Conservation (phyloP, 2,329 filamentous ascomycete genomes). For the Canariomyces notabilis region DNA sequence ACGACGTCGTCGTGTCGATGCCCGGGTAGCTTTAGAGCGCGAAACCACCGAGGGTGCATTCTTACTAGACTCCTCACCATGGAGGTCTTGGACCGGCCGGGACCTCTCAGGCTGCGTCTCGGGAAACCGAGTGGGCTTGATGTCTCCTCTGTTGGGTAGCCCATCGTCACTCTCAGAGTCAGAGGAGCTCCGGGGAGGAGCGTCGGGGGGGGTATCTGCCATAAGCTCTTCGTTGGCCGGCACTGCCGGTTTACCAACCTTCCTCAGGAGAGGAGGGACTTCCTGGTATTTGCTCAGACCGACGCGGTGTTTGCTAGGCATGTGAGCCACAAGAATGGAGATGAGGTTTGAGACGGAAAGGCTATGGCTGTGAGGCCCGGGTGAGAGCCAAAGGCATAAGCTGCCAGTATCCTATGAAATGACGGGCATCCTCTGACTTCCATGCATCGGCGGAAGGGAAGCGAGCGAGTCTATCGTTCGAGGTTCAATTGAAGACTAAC, state of each 20-base stretch:
- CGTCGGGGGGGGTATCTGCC: slow-evolving; percentile 5
- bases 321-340: not conserved
- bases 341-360: not conserved
- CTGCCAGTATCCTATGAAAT: no score
- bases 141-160: slow-evolving; percentile 6
- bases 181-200: slow-evolving; percentile 14
- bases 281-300: slow-evolving; percentile 11
- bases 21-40: not conserved
- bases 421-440: no score
- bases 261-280: slow-evolving; percentile 6
- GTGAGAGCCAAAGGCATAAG: not conserved
- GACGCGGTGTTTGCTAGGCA: slow-evolving; percentile 3
- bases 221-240: not conserved
- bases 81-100: not conserved
- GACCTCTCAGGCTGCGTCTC: not conserved
- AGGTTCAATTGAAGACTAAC: no score
- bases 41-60: not conserved
- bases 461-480: no score
- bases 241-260: not conserved
- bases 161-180: slow-evolving; percentile 10
- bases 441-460: no score
- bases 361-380: not conserved
- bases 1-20: not conserved
- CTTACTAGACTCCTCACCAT: not conserved
- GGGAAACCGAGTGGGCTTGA: slow-evolving; percentile 6